Base-by-base conservation (phyloP, 305 asterid genomes). In the Rubia balearica region DNA sequence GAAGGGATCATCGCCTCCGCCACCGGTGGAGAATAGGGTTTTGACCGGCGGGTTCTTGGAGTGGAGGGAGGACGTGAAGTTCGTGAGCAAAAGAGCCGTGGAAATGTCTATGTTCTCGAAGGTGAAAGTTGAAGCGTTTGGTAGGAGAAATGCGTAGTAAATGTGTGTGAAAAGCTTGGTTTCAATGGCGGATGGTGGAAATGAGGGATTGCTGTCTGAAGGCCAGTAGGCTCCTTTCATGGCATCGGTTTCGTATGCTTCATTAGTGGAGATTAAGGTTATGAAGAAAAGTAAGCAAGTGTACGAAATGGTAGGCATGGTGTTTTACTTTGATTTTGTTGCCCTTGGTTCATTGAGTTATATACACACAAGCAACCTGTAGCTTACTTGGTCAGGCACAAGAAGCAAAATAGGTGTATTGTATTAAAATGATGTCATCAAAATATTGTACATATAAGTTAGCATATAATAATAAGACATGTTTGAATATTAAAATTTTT, bases 21-120 rank as follows among this genome's bases (percentile, higher is more conserved):
- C 96, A 7, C 94, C 96, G 1, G 88, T 73, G 3, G 98, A 89
- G 82, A 80, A 88, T 9, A 91, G 80, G 0, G 90, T 70, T 65
- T 81, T 83, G 13, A 78, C 76, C 0, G 81, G 83, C 0, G 89
- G 91, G 6, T 51, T 81, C 67, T 71, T 84, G 1, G 87, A 68
- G 4, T 69, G 89, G 27, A 59, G 38, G 13, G 38, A 4, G 16
- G 38, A 59, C 6, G 38, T 59, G 38, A 59, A 24, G 64, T 59
- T 59, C 16, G 8, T 9, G 11, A 59, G 64, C 38, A 59, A 59
- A 7, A 59, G 4, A 2, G 16, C 17, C 7, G 43, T 61, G 66
- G 66, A n/a, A 51, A 1, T 14, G 59, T 51, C 59, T 0, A 51
- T 9, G 49, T 45, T 51, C 2, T 51, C 59, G 59, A 51, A 51